Base-by-base conservation (phyloP, 2,329 filamentous ascomycete genomes). In the Ceratocystis variospora region DNA sequence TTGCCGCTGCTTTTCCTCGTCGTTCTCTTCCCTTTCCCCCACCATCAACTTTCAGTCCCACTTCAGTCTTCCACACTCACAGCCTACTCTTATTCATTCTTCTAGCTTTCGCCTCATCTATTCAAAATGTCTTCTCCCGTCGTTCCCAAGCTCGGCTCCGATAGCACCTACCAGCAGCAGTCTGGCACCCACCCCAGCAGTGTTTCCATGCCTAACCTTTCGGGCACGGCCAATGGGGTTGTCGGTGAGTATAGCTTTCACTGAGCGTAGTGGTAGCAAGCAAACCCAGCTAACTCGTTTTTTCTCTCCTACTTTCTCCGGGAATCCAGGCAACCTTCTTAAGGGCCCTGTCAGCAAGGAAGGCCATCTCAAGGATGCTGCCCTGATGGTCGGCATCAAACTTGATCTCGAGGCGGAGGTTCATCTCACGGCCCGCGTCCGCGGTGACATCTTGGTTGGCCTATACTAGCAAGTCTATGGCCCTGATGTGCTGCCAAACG, bases 381-480 rank as follows among this genome's bases (percentile, higher is more conserved):
- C 81, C 1, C 76, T 85, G 55, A 77, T 85, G 70, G 77, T 86
- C 46, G 83, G 83, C 66, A 84, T 85, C 76, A 85, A 86, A 77
- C 76, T 86, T 45, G 83, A 86, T 71, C 74, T 85, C 22, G 83
- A 86, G 72, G 83, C 83, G 15, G 83, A 85, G 72, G 80, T 85
- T 55, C 82, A 86, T 72, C 74, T 85, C 69, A 85, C 82, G 19
- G 83, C 83, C 62, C 74, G 83, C 63, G 77, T 85, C 68, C 77
- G 81, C 61, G 83, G 83, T 77, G 83, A 86, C 72, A 84, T 85
- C 71, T 79, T 80, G 22, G 79, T 86, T 69, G 82, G 81, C 59
- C 73, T 84, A 70, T 84, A 83, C 73, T 84, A 75, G 69, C 33
- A 70, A 65, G 66, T 59, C 59, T 15, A 53, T 53, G 63, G 65